Percentiles rank a stretch among this genome's conserved stretches.
These are phyloP conservation scores for Murraya koenigii DNA, from an alignment of 345 rosid species.

Conservation along the genomic window DNA sequence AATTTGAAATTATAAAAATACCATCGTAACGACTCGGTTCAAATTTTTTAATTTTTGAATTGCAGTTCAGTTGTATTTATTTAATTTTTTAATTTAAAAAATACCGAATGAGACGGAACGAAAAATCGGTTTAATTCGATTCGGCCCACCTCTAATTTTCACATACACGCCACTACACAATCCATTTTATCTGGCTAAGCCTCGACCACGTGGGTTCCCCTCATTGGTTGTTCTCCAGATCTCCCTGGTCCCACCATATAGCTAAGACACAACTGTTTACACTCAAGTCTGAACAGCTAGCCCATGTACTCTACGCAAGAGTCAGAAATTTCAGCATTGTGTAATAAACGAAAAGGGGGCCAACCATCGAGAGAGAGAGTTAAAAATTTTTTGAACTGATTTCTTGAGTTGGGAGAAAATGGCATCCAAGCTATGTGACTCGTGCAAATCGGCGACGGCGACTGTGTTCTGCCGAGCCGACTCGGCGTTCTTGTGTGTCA, in stretches of 20 bases:
- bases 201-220: slow-evolving; percentile 27
- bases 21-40: too few relatives aligned
- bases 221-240: slow-evolving; percentile 41
- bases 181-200: slow-evolving; percentile 53
- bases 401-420: slow-evolving; percentile 21
- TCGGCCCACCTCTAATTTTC: too few relatives aligned
- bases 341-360: too few relatives aligned
- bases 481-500: slow-evolving; percentile 83
- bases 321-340: background rate
- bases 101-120: too few relatives aligned
- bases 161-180: background rate
- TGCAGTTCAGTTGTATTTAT: too few relatives aligned
- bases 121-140: too few relatives aligned
- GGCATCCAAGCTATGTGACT: slow-evolving; percentile 92
- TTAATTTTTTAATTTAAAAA: too few relatives aligned
- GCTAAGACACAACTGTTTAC: slow-evolving; percentile 3
- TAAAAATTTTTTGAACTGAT: background rate
- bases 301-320: slow-evolving; percentile 11
- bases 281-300: background rate
- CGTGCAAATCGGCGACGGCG: slow-evolving; percentile 92
- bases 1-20: too few relatives aligned
- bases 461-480: slow-evolving; percentile 84
- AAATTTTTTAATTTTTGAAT: too few relatives aligned
- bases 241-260: slow-evolving; percentile 65
- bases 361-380: background rate